These are phyloP conservation scores for Juglanconis sp. DNA, from an alignment of 2,329 filamentous ascomycete species.

Conservation along the genomic window DNA sequence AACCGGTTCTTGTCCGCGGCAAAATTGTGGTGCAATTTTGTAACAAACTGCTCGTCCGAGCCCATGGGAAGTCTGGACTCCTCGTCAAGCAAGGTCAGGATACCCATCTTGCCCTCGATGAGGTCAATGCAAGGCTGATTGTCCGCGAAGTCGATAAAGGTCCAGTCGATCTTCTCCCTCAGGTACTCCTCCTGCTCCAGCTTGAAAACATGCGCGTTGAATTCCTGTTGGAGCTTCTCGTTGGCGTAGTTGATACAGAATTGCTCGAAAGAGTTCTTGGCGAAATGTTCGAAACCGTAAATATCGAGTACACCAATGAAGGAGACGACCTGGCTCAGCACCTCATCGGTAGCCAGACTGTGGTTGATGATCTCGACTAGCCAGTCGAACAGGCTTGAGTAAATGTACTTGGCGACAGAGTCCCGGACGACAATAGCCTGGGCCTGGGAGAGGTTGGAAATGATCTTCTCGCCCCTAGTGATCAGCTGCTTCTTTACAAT, in stretches of 20 bases:
- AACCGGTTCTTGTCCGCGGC: constrained; percentile 80
- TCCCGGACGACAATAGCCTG: constrained; percentile 93
- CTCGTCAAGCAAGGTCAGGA: constrained; percentile 89
- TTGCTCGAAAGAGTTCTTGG: constrained; percentile 99
- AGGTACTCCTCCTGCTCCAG: constrained; percentile 98
- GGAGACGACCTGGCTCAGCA: constrained; percentile 74
- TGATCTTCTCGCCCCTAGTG: constrained; percentile 95
- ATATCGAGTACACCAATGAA: constrained; percentile 99
- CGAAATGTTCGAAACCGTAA: constrained; percentile 98
- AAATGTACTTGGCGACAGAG: constrained; percentile 97
- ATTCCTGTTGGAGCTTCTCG: constrained; percentile 97
- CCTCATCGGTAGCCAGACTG: constrained; percentile 84
- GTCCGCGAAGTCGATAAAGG: constrained; percentile 98
- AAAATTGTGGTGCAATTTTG: constrained; percentile 93
- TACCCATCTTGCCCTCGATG: constrained; percentile 94
- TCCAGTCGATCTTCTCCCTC: constrained; percentile 96
- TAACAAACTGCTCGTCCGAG: constrained; percentile 94
- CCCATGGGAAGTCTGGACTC: constrained; percentile 97
- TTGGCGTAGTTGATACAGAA: constrained; percentile 99
- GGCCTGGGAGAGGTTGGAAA: constrained; percentile 88
- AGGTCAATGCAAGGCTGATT: constrained; percentile 99
- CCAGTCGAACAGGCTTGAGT: constrained; percentile 98
- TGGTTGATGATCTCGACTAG: constrained; percentile 95
- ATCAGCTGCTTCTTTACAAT: constrained; percentile 98
- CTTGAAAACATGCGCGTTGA: constrained; percentile 99